Base-by-base conservation (phyloP, 208 protist genomes). In the Leishmania tropica region DNA sequence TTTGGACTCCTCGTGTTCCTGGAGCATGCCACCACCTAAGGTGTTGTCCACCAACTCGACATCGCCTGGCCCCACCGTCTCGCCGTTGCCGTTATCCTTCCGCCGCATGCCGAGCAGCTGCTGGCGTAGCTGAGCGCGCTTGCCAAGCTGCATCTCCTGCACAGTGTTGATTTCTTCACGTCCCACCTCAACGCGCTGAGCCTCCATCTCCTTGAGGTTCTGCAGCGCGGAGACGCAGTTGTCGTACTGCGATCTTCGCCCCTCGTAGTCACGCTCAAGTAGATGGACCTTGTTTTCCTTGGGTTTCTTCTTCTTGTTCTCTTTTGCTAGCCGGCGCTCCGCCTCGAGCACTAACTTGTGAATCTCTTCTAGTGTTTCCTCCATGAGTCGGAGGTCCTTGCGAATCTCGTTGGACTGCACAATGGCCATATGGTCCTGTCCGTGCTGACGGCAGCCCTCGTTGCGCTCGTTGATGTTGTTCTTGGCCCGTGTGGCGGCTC, bases 401-500 rank as follows among this genome's bases (percentile, higher is more conserved):
- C 86, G 84, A 77, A 96, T 94, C 31, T 80, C 83, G 71, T 92
- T 86, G 15, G 90, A 94, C 73, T 93, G 85, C 72, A 93, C 89
- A 78, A 96, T 92, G 11, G 86, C 78, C 82, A 93, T 88, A 35
- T 85, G 85, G 62, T 94, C 92, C 45, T 93, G 84, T 2, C 90
- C 90, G 80, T 94, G 83, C 53, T 88, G 40, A 2, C 80, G 74
- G 75, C 74, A 84, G 28, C 89, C 89, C 37, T 91, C 81, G 75
- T 94, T 96, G 58, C 92, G 88, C 65, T 94, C 89, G 28, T 86
- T 86, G 65, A 96, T 96, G 73, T 71, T 83, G n/a, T 86, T 83
- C 71, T 93, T 94, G 40, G 83, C 86, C 40, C 84, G 82, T 28
- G 81, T 83, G 8, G 92, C 84, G 40, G 81, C 80, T 10, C 80